Percentiles rank a stretch among this genome's conserved stretches.
These are phyloP conservation scores for Chrysanthemum makinoi DNA, from an alignment of 129 eudicot species.

Conservation along the genomic window DNA sequence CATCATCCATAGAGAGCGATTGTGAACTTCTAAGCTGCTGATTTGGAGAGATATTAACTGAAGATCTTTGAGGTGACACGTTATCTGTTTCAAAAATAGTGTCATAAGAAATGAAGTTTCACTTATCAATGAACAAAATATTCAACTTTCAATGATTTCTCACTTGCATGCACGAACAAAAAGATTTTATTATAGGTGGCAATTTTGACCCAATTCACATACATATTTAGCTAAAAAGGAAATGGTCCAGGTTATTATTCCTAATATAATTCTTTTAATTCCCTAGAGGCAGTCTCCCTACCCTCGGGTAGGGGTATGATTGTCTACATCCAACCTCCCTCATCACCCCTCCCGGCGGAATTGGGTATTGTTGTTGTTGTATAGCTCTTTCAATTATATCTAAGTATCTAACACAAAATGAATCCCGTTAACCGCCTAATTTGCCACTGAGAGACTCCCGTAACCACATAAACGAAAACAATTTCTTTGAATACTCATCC, in stretches of 20 bases:
- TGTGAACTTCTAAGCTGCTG: constrained; percentile 45
- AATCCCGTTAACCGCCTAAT: neutral
- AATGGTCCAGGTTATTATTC: no score
- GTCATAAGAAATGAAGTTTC: constrained; percentile 10
- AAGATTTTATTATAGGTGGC: no score
- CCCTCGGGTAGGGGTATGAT: no score
- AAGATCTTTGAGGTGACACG: constrained; percentile 46
- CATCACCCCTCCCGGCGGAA: no score
- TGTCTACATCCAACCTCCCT: no score
- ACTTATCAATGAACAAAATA: neutral
- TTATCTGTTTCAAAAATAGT: constrained; percentile 37
- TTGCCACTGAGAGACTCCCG: neutral
- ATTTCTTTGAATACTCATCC: neutral
- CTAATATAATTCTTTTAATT: no score
- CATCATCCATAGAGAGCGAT: constrained; percentile 52
- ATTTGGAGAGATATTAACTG: constrained; percentile 37
- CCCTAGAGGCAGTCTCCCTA: no score
- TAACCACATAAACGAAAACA: neutral
- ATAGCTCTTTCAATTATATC: neutral
- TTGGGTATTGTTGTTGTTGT: no score
- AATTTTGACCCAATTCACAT: no score
- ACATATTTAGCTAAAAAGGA: no score
- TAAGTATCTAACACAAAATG: no score
- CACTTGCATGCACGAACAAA: neutral
- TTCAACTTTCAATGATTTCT: neutral